Conservation (phyloP, 495 filamentous ascomycete species). For the Penicillium antarcticum region DNA sequence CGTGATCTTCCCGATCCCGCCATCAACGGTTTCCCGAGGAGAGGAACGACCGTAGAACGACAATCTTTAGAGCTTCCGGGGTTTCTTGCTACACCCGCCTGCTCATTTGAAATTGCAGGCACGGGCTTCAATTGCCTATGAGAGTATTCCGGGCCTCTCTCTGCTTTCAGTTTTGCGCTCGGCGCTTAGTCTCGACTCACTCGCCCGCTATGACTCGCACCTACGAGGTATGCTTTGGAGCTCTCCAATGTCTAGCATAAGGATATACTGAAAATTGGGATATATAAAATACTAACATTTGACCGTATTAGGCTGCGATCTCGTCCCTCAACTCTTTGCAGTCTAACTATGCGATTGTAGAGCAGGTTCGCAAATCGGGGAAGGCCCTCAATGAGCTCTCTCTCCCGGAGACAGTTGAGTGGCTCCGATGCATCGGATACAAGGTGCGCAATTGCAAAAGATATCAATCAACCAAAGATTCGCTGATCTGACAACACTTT, state of each 20-base stretch:
- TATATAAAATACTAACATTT: constrained; percentile 6
- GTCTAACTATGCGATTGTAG: constrained; percentile 75
- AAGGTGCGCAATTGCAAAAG: constrained; percentile 47
- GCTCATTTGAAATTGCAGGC: constrained; percentile 14
- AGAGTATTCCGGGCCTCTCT: constrained; percentile 18
- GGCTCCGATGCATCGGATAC: constrained; percentile 75
- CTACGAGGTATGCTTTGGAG: constrained; percentile 36
- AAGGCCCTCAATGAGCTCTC: constrained; percentile 62
- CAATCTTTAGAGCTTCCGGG: constrained; percentile 20
- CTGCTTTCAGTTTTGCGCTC: constrained; percentile 15
- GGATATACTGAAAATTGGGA: too few species aligned
- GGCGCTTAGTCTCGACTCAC: constrained; percentile 30
- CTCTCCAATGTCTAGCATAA: neutral
- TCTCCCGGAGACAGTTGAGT: constrained; percentile 73
- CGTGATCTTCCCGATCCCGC: constrained; percentile 23
- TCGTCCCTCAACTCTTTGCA: constrained; percentile 86
- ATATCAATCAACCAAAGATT: neutral
- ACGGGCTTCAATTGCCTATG: constrained; percentile 23
- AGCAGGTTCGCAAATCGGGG: constrained; percentile 69
- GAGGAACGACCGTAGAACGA: constrained; percentile 14
- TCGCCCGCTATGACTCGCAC: constrained; percentile 39
- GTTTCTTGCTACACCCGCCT: constrained; percentile 21
- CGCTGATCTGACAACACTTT: constrained; percentile 6
- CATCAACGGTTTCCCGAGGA: constrained; percentile 24
- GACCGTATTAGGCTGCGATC: constrained; percentile 62